Evolutionary conservation across 345 rosid genomes (phyloP), one percentile per base, ranked within the genome.

Genomic region (Chamaenerion angustifolium): DNA sequence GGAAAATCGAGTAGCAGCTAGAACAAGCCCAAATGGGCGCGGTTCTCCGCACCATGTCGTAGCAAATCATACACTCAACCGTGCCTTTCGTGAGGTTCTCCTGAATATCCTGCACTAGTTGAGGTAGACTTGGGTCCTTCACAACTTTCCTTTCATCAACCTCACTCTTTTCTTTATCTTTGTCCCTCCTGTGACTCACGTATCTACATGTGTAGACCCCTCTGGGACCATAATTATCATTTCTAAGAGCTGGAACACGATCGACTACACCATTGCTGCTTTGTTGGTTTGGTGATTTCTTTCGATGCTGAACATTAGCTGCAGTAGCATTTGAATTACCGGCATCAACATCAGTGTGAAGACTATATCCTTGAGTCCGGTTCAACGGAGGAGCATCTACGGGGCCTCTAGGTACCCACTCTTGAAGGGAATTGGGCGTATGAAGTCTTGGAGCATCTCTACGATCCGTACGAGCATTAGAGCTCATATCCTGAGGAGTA

Each of bases 1-100:
- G 98, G 54, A 92, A 92, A 50, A 92, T 84, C 1, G 96, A 92
- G 54, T 71, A 92, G 64, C 95, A 92, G 72, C 95, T 92, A 0
- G 93, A 80, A 64, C 98, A 87, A 46, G 98, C 82, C 96, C 98
- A 92, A 46, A 84, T 60, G 10, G 89, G 54, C 0, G 88, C 89
- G 48, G 85, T 67, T 57, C 96, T 68, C 42, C 79, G 60, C 62
- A 92, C 95, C 88, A 77, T 83, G 44, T 92, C 98, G 19, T 78
- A 92, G 60, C 98, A 87, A 49, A 92, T 92, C 98, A 92, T 92
- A 65, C 98, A 92, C 76, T 92, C 98, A 12, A 84, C 70, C 2
- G 68, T 47, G 46, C 85, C 74, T 71, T 79, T 86, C 17, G 57
- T 60, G 45, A 92, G 81, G 67, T 87, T 92, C 56, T 87, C 98